These are phyloP conservation scores for Rhizopogon parksii DNA, from an alignment of 1,284 basidiomycete genomes.

Conservation along the genomic window DNA sequence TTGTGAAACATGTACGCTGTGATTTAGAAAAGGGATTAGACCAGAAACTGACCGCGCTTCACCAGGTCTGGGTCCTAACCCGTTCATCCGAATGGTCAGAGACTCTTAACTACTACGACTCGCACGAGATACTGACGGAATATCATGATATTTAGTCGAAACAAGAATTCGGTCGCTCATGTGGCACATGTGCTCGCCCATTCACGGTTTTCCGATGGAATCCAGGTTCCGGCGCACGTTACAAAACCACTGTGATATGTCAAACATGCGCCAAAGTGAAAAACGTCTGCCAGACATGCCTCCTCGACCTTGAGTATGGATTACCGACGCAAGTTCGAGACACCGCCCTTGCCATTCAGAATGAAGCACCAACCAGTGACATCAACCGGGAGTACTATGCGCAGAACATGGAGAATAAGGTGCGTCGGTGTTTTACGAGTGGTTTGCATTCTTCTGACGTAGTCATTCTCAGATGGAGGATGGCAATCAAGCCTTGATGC, in stretches of 20 bases:
- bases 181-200: constrained; percentile 91
- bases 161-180: constrained; percentile 92
- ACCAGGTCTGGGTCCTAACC: constrained; percentile 78
- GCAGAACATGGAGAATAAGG: constrained; percentile 91
- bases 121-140: constrained; percentile 2
- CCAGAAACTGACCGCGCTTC: constrained; percentile 10
- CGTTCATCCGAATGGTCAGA: constrained; percentile 83
- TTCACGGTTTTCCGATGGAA: constrained; percentile 99
- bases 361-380: constrained; percentile 89
- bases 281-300: constrained; percentile 97
- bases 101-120: background rate
- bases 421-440: constrained; percentile 28
- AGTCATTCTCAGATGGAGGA: constrained; percentile 43
- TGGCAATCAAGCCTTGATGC: constrained; percentile 61
- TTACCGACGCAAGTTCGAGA: constrained; percentile 97
- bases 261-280: constrained; percentile 99
- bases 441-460: constrained; percentile 4
- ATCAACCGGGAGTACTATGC: constrained; percentile 98
- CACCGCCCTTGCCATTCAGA: constrained; percentile 84
- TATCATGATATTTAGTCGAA: constrained; percentile 65
- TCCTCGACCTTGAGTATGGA: constrained; percentile 93
- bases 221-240: constrained; percentile 87
- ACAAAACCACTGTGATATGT: constrained; percentile 97
- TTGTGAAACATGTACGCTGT: constrained; percentile 78
- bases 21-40: constrained; percentile 9